Conservation (phyloP, 352 stramenopile species). For the Phytophthora lateralis region DNA sequence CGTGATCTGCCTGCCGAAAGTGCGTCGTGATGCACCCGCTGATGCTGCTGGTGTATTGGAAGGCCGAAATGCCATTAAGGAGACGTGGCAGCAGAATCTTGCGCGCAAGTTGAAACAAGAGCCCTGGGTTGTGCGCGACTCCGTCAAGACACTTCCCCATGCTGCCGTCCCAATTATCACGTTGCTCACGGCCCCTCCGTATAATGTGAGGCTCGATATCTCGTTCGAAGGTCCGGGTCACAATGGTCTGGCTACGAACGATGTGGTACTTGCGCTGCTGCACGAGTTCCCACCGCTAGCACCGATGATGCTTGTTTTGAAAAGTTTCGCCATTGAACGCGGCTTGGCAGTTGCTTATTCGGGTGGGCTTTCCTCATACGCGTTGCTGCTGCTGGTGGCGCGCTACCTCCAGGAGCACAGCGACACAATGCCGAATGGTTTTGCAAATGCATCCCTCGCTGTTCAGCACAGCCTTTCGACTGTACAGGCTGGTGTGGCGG, state of each 20-base stretch:
- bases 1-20: conserved; percentile 97
- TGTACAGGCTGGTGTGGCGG: conserved; percentile 66
- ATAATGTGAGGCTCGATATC: conserved; percentile 93
- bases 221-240: conserved; percentile 97
- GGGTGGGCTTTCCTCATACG: conserved; percentile 96
- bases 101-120: conserved; percentile 94
- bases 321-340: conserved; percentile 93
- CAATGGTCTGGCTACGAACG: conserved; percentile 95
- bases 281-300: conserved; percentile 94
- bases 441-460: conserved; percentile 62
- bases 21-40: conserved; percentile 94
- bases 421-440: conserved; percentile 67
- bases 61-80: conserved; percentile 98
- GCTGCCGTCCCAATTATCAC: conserved; percentile 98
- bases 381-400: conserved; percentile 95
- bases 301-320: conserved; percentile 97
- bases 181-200: conserved; percentile 81
- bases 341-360: conserved; percentile 96
- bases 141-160: conserved; percentile 97
- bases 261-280: conserved; percentile 92
- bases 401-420: conserved; percentile 92
- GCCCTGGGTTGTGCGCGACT: conserved; percentile 91
- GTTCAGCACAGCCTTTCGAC: conserved; percentile 64
- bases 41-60: conserved; percentile 95
- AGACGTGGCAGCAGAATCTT: conserved; percentile 97